Percentiles rank a stretch among this genome's conserved stretches.
These are phyloP conservation scores for Sanghuangporus weigelae DNA, from an alignment of 1,284 basidiomycete species.

Conservation along the genomic window DNA sequence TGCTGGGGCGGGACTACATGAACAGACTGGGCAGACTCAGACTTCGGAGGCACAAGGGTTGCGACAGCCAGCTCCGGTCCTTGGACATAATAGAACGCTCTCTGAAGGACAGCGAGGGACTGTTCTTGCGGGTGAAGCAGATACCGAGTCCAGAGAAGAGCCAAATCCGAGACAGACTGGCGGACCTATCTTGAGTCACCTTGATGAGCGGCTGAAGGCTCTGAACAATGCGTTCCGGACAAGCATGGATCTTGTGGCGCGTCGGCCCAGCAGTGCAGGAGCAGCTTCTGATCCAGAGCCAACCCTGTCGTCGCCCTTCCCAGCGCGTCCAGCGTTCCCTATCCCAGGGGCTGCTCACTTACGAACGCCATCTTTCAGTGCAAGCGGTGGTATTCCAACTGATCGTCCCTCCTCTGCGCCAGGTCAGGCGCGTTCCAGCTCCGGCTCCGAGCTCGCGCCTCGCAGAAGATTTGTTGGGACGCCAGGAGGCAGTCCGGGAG, in stretches of 20 bases:
- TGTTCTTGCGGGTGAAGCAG: constrained; percentile 17
- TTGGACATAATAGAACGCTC: constrained; percentile 6
- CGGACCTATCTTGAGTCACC: background rate
- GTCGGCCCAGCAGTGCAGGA: background rate
- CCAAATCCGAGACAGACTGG: background rate
- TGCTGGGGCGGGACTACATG: background rate
- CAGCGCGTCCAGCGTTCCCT: background rate
- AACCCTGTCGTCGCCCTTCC: background rate
- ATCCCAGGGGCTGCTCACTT: background rate
- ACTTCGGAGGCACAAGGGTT: background rate
- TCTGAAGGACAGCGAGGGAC: constrained; percentile 22
- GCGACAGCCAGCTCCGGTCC: background rate
- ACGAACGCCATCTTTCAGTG: constrained; percentile 3
- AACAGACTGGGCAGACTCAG: background rate
- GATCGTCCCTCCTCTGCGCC: constrained; percentile 4
- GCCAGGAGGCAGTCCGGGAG: constrained; percentile 4
- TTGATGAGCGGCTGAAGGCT: constrained; percentile 50
- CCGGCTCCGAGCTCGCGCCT: background rate
- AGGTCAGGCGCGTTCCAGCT: background rate
- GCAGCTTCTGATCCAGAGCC: background rate
- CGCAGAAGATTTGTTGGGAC: constrained; percentile 1
- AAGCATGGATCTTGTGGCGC: constrained; percentile 35
- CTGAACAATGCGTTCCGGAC: constrained; percentile 63
- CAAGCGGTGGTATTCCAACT: background rate
- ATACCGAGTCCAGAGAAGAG: background rate